Evolutionary conservation across 345 rosid species (phyloP).

Genomic region (Noccaea bulbosa): DNA sequence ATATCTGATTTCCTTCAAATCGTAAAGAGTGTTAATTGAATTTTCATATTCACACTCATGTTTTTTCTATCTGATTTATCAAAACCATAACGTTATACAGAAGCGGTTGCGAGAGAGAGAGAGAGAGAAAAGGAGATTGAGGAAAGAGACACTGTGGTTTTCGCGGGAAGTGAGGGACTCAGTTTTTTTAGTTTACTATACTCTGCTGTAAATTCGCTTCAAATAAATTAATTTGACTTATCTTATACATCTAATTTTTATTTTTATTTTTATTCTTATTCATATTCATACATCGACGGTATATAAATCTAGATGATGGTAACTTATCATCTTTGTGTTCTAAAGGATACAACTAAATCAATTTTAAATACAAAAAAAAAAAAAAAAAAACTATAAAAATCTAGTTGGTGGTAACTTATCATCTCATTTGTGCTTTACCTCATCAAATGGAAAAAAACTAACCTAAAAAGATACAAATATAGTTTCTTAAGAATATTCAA

Average conservation of each 20-base stretch:
- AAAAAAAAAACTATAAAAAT: too few species aligned
- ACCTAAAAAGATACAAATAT: too few species aligned
- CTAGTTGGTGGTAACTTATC: too few species aligned
- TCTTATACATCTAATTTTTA: not conserved
- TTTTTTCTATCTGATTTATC: conserved; percentile 7
- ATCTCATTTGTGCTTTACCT: not conserved
- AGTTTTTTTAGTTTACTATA: conserved; percentile 3
- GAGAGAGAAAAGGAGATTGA: conserved; percentile 20
- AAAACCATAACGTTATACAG: conserved; percentile 33
- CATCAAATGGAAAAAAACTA: not conserved
- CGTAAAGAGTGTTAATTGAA: conserved; percentile 9
- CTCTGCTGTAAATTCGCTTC: conserved; percentile 5
- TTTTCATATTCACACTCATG: conserved; percentile 26
- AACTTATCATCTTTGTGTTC: too few species aligned
- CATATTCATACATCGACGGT: too few species aligned
- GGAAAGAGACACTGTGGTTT: conserved; percentile 49
- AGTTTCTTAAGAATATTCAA: too few species aligned
- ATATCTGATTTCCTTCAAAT: not conserved
- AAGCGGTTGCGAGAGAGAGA: conserved; percentile 35
- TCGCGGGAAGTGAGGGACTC: conserved; percentile 61
- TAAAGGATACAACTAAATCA: too few species aligned
- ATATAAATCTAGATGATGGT: not conserved
- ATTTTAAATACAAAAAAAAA: too few species aligned
- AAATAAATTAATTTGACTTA: not conserved
- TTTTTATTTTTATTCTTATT: too few species aligned